Evolutionary conservation across 2,329 filamentous ascomycete species (phyloP).

Genomic region (Lachnellula hyalina): DNA sequence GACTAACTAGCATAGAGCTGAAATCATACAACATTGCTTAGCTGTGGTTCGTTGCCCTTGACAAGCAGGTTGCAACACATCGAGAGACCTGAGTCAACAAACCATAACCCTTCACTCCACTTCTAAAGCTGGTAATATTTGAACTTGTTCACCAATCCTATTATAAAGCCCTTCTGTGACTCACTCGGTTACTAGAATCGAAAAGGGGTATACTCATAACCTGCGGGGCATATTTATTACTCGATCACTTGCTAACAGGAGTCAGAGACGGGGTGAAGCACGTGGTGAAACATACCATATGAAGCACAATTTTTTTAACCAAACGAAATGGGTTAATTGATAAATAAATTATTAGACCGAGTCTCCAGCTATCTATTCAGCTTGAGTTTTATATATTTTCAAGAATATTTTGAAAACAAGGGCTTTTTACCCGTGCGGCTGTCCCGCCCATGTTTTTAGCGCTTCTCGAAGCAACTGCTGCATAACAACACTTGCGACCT

Average conservation of each 20-base stretch:
- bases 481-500: slow-evolving; percentile 21
- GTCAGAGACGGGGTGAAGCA: background rate
- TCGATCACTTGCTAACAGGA: background rate
- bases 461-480: slow-evolving; percentile 11
- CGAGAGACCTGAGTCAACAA: too few relatives aligned
- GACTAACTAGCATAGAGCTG: too few relatives aligned
- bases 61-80: too few relatives aligned
- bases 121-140: too few relatives aligned
- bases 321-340: background rate
- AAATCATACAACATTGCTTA: too few relatives aligned
- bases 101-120: too few relatives aligned
- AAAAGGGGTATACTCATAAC: background rate
- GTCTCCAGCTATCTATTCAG: background rate
- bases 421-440: slow-evolving; percentile 18
- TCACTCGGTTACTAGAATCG: background rate
- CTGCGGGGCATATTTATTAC: background rate
- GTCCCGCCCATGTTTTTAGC: slow-evolving; percentile 12
- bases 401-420: slow-evolving; percentile 10
- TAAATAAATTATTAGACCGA: background rate
- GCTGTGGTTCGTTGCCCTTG: too few relatives aligned
- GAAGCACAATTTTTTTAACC: background rate
- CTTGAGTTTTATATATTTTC: slow-evolving; percentile 1
- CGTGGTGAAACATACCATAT: slow-evolving; percentile 3
- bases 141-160: background rate
- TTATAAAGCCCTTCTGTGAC: background rate